Base-by-base conservation (phyloP, 495 filamentous ascomycete genomes). In the Xylaria nigripes region DNA sequence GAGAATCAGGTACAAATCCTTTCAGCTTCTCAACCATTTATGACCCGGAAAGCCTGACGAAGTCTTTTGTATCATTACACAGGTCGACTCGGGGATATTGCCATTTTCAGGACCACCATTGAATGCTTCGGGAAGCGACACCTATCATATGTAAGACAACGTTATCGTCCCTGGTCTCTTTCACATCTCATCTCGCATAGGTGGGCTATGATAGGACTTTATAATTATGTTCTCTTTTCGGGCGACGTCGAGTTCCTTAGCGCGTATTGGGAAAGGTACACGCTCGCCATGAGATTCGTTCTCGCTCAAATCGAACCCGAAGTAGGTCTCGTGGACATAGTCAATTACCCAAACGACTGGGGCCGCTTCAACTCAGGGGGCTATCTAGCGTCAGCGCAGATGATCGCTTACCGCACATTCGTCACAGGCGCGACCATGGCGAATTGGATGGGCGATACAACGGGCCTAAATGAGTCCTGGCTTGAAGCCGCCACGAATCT, bases 151-250 rank as follows among this genome's bases (percentile, higher is more conserved):
- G 76, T 79, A 77, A 63, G 61, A 51, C 34, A 2, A 24, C 5
- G 18, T 27, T 8, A 50, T 42, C 9, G 8, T 1, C 3, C 21
- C 36, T 45, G 36, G 22, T n/a, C 32, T 56, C 41, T 59, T 22
- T 12, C 49, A n/a, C 32, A 4, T 53, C 25, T 51, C n/a, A 30
- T 43, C 18, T 2, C n/a, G 16, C 29, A 41, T 49, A 67, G 66
- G 66, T 69, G 67, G 74, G 74, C 76, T 4, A 76, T 85, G 71
- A 77, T 83, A 38, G 81, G 81, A 18, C 82, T 78, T 10, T 82
- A 81, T 59, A 81, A 83, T 49, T 85, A 84, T 55, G 65, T 80
- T 44, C 70, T 85, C 10, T 82, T 72, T 57, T 81, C 79, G 6
- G 73, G 78, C 38, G 78, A 84, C 50, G 72, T 71, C 12, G 62